Conservation (phyloP, 2,329 filamentous ascomycete genomes). For the Coleophoma eucalyptorum region DNA sequence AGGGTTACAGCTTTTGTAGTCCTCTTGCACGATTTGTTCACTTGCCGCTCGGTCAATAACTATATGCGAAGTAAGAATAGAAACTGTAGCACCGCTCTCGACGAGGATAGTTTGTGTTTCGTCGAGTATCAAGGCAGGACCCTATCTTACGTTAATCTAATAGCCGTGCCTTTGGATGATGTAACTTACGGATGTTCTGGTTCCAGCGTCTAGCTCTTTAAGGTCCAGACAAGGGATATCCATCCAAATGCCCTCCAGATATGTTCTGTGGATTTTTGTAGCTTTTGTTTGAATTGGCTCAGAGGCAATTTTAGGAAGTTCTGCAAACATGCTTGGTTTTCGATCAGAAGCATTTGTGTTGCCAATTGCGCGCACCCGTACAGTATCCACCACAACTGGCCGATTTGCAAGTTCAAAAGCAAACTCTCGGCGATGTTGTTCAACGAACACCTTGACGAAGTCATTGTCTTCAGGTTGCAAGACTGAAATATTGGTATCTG, state of each 20-base stretch:
- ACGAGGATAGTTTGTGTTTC: neutral
- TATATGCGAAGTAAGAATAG: neutral
- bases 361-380: slow-evolving; percentile 79
- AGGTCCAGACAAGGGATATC: neutral
- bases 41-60: neutral
- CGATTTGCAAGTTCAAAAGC: slow-evolving; percentile 73
- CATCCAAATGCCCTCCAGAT: neutral
- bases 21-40: neutral
- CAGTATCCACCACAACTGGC: slow-evolving; percentile 83
- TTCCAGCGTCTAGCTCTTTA: neutral
- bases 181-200: too few species aligned
- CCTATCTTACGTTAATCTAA: neutral
- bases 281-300: neutral
- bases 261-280: neutral
- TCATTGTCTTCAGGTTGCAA: slow-evolving; percentile 64
- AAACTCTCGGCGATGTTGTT: slow-evolving; percentile 85
- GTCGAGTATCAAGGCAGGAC: neutral
- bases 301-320: neutral
- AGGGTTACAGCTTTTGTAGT: neutral
- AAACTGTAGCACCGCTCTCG: neutral
- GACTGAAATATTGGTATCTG: slow-evolving; percentile 85
- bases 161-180: too few species aligned
- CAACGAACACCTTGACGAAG: slow-evolving; percentile 77
- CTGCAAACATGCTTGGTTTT: slow-evolving; percentile 29
- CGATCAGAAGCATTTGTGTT: slow-evolving; percentile 80